Conservation (phyloP, 73 alveolate species). For the Uronychia binucleata region DNA sequence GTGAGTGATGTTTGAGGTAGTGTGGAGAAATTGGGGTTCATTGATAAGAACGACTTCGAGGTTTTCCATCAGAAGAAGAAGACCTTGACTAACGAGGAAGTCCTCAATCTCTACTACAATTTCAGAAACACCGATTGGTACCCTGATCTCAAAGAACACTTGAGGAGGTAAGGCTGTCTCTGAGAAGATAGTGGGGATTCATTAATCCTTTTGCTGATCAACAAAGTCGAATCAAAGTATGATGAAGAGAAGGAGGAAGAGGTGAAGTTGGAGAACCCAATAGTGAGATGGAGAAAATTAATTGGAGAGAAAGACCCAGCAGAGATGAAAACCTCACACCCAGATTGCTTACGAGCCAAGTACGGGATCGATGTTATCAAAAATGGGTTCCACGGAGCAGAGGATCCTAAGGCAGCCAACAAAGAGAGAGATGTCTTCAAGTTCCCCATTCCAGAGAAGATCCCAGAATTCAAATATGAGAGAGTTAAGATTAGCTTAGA, state of each 20-base stretch:
- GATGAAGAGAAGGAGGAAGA: slow-evolving; percentile 78
- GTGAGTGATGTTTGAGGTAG: slow-evolving; percentile 37
- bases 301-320: slow-evolving; percentile 94
- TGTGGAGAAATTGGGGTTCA: slow-evolving; percentile 73
- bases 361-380: slow-evolving; percentile 84
- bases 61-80: slow-evolving; percentile 76
- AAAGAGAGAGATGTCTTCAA: slow-evolving; percentile 94
- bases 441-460: slow-evolving; percentile 91
- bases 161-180: slow-evolving; percentile 26
- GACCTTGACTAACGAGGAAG: slow-evolving; percentile 86
- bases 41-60: slow-evolving; percentile 85
- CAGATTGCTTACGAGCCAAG: slow-evolving; percentile 77
- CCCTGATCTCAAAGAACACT: slow-evolving; percentile 81
- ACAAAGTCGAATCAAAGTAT: slow-evolving; percentile 67
- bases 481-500: slow-evolving; percentile 82
- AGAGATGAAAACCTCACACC: slow-evolving; percentile 69
- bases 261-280: slow-evolving; percentile 88
- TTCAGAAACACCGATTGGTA: slow-evolving; percentile 73
- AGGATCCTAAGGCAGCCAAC: slow-evolving; percentile 90
- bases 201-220: slow-evolving; percentile 73
- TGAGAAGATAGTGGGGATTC: slow-evolving; percentile 85
- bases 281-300: slow-evolving; percentile 88
- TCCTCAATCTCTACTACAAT: slow-evolving; percentile 77
- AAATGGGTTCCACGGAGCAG: slow-evolving; percentile 93
- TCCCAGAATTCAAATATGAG: slow-evolving; percentile 91